These are phyloP conservation scores for Magnolia sinica DNA, from an alignment of 164 flowering plant genomes.

Conservation along the genomic window DNA sequence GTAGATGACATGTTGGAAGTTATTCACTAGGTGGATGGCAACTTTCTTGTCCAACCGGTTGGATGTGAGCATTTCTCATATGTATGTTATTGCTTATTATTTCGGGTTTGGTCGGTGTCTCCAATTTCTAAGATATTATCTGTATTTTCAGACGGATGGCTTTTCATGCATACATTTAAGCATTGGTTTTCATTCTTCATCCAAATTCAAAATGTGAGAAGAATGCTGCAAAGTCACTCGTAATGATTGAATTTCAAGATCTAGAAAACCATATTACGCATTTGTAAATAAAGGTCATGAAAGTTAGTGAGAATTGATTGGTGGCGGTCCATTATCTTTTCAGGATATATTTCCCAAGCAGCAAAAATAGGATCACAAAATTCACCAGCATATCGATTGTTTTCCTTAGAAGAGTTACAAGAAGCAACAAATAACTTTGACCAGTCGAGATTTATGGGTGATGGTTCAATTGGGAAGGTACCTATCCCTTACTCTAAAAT, in stretches of 20 bases:
- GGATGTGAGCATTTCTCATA: too few species aligned
- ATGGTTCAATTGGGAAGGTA: conserved; percentile 82
- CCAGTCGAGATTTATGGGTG: conserved; percentile 54
- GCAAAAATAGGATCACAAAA: conserved; percentile 61
- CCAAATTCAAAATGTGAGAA: background rate
- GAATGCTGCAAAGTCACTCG: background rate
- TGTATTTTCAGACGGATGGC: too few species aligned
- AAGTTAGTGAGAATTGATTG: background rate
- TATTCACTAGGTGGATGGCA: too few species aligned
- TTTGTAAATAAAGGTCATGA: background rate
- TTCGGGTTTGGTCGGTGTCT: too few species aligned
- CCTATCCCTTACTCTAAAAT: background rate
- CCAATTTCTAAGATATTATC: too few species aligned
- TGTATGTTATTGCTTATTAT: too few species aligned
- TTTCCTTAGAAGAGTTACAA: conserved; percentile 62
- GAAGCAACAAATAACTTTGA: conserved; percentile 76
- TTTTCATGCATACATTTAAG: too few species aligned
- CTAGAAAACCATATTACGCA: background rate
- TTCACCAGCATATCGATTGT: conserved; percentile 49
- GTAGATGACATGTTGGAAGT: too few species aligned
- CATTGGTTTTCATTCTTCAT: background rate
- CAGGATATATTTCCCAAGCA: conserved; percentile 75
- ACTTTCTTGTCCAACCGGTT: too few species aligned
- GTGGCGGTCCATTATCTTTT: conserved; percentile 5
- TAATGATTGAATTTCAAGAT: background rate